phyloP scores from a whole-genome alignment of 371 early-diverging fungal species.

The Syncephalastrum monosporum region DNA sequence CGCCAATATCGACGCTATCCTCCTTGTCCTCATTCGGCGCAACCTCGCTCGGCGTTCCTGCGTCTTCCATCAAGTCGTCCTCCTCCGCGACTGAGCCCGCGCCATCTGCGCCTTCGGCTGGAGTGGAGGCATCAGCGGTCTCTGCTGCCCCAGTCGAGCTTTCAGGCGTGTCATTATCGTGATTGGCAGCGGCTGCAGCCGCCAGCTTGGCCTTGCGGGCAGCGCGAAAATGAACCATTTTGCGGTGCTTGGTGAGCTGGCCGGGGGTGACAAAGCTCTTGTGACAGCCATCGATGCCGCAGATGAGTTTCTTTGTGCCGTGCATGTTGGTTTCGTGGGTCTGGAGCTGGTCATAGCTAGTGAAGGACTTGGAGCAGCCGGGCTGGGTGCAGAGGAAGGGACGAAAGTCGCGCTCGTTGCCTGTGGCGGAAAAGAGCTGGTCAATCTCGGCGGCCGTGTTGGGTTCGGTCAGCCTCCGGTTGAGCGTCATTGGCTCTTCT shows the following conservation, averaged over 20 bases:
- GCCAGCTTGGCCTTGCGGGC: constrained; percentile 42
- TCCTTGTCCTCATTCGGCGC: neutral
- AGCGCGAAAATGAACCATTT: constrained; percentile 55
- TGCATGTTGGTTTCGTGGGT: constrained; percentile 55
- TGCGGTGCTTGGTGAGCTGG: constrained; percentile 50
- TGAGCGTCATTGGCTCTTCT: constrained; percentile 42
- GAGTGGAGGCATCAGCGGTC: constrained; percentile 10
- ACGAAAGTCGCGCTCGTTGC: constrained; percentile 46
- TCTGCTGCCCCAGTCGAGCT: constrained; percentile 19
- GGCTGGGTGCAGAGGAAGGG: constrained; percentile 50
- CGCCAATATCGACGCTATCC: neutral
- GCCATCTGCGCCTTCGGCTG: neutral
- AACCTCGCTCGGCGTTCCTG: too few relatives aligned
- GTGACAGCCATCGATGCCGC: constrained; percentile 49
- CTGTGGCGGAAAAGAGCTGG: constrained; percentile 41
- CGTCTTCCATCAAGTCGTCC: too few relatives aligned
- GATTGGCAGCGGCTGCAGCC: constrained; percentile 35
- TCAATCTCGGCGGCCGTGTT: constrained; percentile 44
- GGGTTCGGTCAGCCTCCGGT: constrained; percentile 39
- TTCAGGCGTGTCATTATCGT: too few relatives aligned
- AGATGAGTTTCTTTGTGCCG: constrained; percentile 45
- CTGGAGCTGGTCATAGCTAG: constrained; percentile 43
- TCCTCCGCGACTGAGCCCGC: too few relatives aligned
- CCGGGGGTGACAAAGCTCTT: constrained; percentile 51
- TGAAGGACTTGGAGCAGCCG: constrained; percentile 48